A percentile compares a stretch with the other conserved stretches of the same genome.
phyloP scores from a whole-genome alignment of 805 yeast genomes.

The Hanseniaspora jakobsenii region DNA sequence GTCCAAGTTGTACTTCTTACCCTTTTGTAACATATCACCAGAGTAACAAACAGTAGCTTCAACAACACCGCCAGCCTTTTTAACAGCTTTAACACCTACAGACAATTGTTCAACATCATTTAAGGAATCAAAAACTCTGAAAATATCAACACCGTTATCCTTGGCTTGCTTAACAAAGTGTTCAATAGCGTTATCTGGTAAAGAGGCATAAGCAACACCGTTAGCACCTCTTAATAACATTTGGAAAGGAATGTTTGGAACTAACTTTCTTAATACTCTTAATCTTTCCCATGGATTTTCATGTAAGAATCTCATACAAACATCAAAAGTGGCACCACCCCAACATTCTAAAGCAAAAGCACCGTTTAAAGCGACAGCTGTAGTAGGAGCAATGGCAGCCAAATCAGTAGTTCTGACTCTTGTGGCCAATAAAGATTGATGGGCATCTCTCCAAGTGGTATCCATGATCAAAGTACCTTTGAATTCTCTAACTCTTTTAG shows the following conservation, averaged over 20 bases:
- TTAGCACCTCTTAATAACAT: constrained; percentile 98
- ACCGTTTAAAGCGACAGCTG: constrained; percentile 78
- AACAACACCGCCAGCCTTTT: constrained; percentile 96
- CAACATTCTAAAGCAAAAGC: constrained; percentile 97
- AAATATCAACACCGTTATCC: constrained; percentile 90
- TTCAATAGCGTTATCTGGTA: constrained; percentile 97
- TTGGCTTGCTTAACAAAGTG: constrained; percentile 93
- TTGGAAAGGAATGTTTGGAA: constrained; percentile 98
- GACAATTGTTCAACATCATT: constrained; percentile 92
- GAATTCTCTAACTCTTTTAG: constrained; percentile 70
- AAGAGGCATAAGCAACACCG: constrained; percentile 95
- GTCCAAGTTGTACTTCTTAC: constrained; percentile 88
- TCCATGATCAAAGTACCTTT: constrained; percentile 91
- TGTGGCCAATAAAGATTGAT: constrained; percentile 93
- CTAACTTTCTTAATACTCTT: constrained; percentile 71
- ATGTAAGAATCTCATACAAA: constrained; percentile 92
- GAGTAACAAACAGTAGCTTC: constrained; percentile 98
- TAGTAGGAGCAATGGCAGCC: constrained; percentile 81
- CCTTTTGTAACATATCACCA: constrained; percentile 94
- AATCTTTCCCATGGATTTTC: constrained; percentile 99
- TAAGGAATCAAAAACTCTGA: constrained; percentile 94
- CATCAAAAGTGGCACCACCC: constrained; percentile 99
- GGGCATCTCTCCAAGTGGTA: constrained; percentile 99
- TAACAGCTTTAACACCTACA: constrained; percentile 96
- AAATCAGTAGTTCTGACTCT: constrained; percentile 92